These are phyloP conservation scores for Trichosporon asahii DNA, from an alignment of 1,284 basidiomycete species.

Conservation along the genomic window DNA sequence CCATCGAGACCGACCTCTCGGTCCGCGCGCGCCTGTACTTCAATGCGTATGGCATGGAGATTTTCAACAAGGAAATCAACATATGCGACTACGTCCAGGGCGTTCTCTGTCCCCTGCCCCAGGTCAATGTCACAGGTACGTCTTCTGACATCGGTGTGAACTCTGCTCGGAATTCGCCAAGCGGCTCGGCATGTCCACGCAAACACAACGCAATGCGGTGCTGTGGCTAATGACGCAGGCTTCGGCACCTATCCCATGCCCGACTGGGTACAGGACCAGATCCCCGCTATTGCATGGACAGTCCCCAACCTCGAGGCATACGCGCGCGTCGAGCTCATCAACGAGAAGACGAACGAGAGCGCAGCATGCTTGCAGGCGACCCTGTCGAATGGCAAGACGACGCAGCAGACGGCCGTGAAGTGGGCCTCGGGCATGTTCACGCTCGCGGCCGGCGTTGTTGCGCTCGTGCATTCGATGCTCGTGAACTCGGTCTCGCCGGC, in stretches of 20 bases:
- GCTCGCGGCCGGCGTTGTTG: conserved; percentile 64
- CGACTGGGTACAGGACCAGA: conserved; percentile 52
- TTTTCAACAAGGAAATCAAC: conserved; percentile 68
- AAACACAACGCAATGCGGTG: background rate
- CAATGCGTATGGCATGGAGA: conserved; percentile 74
- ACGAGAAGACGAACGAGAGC: conserved; percentile 64
- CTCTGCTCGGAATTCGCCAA: background rate
- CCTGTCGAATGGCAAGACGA: conserved; percentile 83
- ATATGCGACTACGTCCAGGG: conserved; percentile 71
- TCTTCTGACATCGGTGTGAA: background rate
- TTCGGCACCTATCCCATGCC: conserved; percentile 73
- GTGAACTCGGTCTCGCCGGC: conserved; percentile 52
- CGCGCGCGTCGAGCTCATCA: conserved; percentile 72
- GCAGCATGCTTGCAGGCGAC: conserved; percentile 89
- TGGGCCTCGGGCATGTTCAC: conserved; percentile 73
- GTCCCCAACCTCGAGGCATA: conserved; percentile 91
- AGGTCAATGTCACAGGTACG: conserved; percentile 74
- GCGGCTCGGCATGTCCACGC: background rate
- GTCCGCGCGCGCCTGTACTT: conserved; percentile 73
- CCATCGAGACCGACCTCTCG: conserved; percentile 63
- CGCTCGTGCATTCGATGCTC: conserved; percentile 63
- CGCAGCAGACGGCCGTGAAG: conserved; percentile 67
- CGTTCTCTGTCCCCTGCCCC: conserved; percentile 80
- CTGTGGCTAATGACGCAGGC: conserved; percentile 35
- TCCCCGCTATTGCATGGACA: conserved; percentile 77